These are phyloP conservation scores for Sphaerulina vaccinii DNA, from an alignment of 2,329 filamentous ascomycete genomes.

Conservation along the genomic window DNA sequence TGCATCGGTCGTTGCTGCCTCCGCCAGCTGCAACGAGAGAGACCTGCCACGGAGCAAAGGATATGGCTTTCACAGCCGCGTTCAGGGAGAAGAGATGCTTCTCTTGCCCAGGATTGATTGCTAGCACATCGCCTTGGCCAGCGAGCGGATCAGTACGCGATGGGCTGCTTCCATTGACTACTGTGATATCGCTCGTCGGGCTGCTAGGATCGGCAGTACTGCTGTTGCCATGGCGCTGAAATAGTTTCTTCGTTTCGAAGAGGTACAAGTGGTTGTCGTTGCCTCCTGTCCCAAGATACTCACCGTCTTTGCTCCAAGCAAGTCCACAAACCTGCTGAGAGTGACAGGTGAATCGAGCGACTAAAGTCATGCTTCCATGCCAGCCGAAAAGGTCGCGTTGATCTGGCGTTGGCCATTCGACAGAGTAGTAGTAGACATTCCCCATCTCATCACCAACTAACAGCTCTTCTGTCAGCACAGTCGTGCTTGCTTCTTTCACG, in stretches of 20 bases:
- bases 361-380: constrained; percentile 73
- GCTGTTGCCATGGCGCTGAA: constrained; percentile 11
- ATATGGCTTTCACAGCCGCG: constrained; percentile 93
- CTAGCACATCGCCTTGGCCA: constrained; percentile 35
- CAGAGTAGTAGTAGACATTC: constrained; percentile 79
- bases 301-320: constrained; percentile 77
- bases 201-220: constrained; percentile 1
- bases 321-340: constrained; percentile 89
- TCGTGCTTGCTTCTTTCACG: constrained; percentile 47
- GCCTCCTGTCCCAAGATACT: constrained; percentile 78
- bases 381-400: constrained; percentile 68
- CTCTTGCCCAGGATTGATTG: constrained; percentile 44
- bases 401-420: constrained; percentile 71
- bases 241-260: constrained; percentile 66
- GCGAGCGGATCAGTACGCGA: constrained; percentile 14
- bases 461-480: constrained; percentile 74
- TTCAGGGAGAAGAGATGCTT: constrained; percentile 74
- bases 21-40: constrained; percentile 86
- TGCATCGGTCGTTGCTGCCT: constrained; percentile 89
- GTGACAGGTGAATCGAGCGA: constrained; percentile 76
- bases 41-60: constrained; percentile 92
- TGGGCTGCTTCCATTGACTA: constrained; percentile 17
- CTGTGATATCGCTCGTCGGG: constrained; percentile 17
- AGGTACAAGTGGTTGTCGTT: constrained; percentile 90
- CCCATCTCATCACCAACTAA: constrained; percentile 83